Evolutionary conservation across 2,329 filamentous ascomycete genomes (phyloP).

Genomic region (Dactylonectria macrodidyma): DNA sequence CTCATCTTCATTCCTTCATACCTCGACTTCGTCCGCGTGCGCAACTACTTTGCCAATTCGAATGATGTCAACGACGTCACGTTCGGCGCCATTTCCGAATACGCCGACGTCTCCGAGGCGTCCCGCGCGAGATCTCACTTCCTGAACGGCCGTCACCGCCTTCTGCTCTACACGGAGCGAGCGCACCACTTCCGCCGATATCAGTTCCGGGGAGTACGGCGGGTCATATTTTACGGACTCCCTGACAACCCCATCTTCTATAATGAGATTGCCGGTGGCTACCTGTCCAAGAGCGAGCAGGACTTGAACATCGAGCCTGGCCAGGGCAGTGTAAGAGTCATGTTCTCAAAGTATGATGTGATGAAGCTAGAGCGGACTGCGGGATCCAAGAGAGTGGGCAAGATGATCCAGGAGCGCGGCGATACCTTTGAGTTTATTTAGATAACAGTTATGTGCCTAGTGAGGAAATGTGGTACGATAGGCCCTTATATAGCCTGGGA

Average conservation of each 20-base stretch:
- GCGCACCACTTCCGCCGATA: slow-evolving; percentile 98
- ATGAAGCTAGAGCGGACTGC: slow-evolving; percentile 91
- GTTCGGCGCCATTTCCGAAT: slow-evolving; percentile 89
- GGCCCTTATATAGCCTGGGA: slow-evolving; percentile 9
- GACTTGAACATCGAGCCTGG: slow-evolving; percentile 69
- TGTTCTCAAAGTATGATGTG: slow-evolving; percentile 93
- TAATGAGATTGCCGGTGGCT: slow-evolving; percentile 80
- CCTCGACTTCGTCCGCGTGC: slow-evolving; percentile 92
- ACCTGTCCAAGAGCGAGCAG: slow-evolving; percentile 72
- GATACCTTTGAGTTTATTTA: slow-evolving; percentile 98
- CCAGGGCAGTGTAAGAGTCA: slow-evolving; percentile 70
- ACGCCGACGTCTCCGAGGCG: slow-evolving; percentile 83
- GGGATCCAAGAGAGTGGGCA: slow-evolving; percentile 83
- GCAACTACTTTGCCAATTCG: slow-evolving; percentile 90
- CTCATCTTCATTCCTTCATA: slow-evolving; percentile 94
- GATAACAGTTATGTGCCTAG: slow-evolving; percentile 30
- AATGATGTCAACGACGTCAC: slow-evolving; percentile 65
- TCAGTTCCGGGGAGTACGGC: slow-evolving; percentile 83
- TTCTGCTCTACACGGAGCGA: slow-evolving; percentile 92
- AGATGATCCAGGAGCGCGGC: slow-evolving; percentile 86
- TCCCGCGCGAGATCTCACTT: slow-evolving; percentile 91
- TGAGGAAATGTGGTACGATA: background rate
- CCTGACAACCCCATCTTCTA: slow-evolving; percentile 92
- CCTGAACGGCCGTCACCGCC: slow-evolving; percentile 82
- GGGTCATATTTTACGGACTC: slow-evolving; percentile 90